Evolutionary conservation across 805 yeast species (phyloP).

Genomic region (Torulaspora quercuum): DNA sequence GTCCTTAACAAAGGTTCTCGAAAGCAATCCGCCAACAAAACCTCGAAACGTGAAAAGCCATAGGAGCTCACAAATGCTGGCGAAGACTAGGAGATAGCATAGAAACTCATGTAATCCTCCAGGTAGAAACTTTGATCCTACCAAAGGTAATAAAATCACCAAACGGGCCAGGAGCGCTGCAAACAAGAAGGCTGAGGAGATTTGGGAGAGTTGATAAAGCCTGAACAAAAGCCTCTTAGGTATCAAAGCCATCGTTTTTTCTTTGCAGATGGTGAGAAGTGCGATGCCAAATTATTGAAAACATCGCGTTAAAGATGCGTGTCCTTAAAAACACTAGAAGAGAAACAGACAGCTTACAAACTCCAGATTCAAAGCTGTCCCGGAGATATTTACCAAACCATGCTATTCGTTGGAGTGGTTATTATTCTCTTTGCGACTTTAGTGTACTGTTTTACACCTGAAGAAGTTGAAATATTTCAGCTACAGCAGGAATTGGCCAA

Average conservation of each 20-base stretch:
- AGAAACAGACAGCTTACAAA: background rate
- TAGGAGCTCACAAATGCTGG: constrained; percentile 23
- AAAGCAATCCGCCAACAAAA: constrained; percentile 13
- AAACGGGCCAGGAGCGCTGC: constrained; percentile 42
- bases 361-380: background rate
- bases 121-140: constrained; percentile 61
- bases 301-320: constrained; percentile 4
- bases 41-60: constrained; percentile 31
- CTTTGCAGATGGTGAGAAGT: no score
- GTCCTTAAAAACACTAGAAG: constrained; percentile 1
- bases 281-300: background rate
- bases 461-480: constrained; percentile 78
- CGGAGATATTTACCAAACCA: no score
- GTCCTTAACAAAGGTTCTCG: constrained; percentile 27
- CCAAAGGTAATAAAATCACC: constrained; percentile 54
- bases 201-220: constrained; percentile 31
- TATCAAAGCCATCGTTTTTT: constrained; percentile 6
- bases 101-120: constrained; percentile 72
- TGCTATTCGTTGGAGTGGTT: constrained; percentile 11
- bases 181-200: constrained; percentile 27
- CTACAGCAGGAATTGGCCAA: constrained; percentile 59
- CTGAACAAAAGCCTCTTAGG: constrained; percentile 14
- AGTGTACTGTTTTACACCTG: constrained; percentile 52
- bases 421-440: constrained; percentile 24
- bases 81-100: constrained; percentile 24